These are phyloP conservation scores for Sporisorium iseilematis-ciliati DNA, from an alignment of 1,284 basidiomycete genomes.

Conservation along the genomic window DNA sequence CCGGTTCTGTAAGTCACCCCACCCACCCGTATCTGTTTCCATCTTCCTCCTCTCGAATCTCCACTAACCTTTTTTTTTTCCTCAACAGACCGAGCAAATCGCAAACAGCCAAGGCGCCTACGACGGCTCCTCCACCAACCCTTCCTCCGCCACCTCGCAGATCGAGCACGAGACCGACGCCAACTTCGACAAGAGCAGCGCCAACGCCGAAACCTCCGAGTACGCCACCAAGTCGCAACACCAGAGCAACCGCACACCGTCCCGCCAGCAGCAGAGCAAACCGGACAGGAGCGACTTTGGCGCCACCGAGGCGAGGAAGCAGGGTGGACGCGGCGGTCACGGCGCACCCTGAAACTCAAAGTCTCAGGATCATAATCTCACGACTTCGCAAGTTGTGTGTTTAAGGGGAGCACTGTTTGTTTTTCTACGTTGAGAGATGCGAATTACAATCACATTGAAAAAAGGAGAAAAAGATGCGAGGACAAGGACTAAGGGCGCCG, in stretches of 20 bases:
- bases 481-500: slow-evolving; percentile 50
- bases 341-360: background rate
- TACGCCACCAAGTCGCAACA: slow-evolving; percentile 16
- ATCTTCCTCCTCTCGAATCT: background rate
- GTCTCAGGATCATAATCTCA: too few relatives aligned
- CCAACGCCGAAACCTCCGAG: slow-evolving; percentile 16
- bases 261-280: slow-evolving; percentile 18
- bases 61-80: background rate
- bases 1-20: slow-evolving; percentile 33
- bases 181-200: slow-evolving; percentile 17
- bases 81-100: slow-evolving; percentile 44
- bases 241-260: slow-evolving; percentile 10
- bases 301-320: slow-evolving; percentile 28
- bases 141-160: slow-evolving; percentile 8
- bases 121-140: slow-evolving; percentile 23
- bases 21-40: background rate
- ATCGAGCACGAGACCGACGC: slow-evolving; percentile 32
- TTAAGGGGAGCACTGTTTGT: slow-evolving; percentile 16
- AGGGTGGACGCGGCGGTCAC: slow-evolving; percentile 18
- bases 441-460: slow-evolving; percentile 44
- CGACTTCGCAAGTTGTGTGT: too few relatives aligned
- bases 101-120: slow-evolving; percentile 37
- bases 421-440: slow-evolving; percentile 20
- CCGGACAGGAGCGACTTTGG: slow-evolving; percentile 22
- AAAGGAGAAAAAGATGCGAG: slow-evolving; percentile 19